phyloP scores from a whole-genome alignment of 2,329 filamentous ascomycete genomes.

The Chaetothyriales sp. region DNA sequence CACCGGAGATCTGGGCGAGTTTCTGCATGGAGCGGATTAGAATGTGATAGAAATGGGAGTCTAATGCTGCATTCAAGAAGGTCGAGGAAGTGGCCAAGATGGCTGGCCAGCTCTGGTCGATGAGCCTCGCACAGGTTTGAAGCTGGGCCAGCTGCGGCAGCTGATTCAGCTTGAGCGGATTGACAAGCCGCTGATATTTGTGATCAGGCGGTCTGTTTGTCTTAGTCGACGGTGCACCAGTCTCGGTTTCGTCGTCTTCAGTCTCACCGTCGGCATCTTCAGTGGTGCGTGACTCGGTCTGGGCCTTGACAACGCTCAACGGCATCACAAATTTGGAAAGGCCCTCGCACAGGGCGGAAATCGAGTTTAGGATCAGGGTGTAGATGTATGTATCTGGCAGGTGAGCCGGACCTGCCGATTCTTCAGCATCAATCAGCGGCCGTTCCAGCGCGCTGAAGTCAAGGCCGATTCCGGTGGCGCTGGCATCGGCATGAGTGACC shows the following conservation, averaged over 20 bases:
- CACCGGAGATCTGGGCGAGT: constrained; percentile 82
- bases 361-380: constrained; percentile 71
- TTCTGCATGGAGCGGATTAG: constrained; percentile 88
- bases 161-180: constrained; percentile 61
- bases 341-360: constrained; percentile 80
- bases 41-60: constrained; percentile 85
- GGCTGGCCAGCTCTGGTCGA: constrained; percentile 90
- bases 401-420: constrained; percentile 70
- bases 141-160: constrained; percentile 59
- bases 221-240: neutral
- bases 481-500: constrained; percentile 50
- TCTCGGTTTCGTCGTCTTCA: constrained; percentile 7
- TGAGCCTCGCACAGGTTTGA: constrained; percentile 61
- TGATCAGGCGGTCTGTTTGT: constrained; percentile 44
- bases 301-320: constrained; percentile 56
- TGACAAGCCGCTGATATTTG: constrained; percentile 63
- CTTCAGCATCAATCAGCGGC: constrained; percentile 82
- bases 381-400: constrained; percentile 92
- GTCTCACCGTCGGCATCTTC: constrained; percentile 17
- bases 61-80: constrained; percentile 79
- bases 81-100: constrained; percentile 89
- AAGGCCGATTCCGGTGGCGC: constrained; percentile 61
- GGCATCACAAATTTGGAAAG: constrained; percentile 87
- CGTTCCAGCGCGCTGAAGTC: constrained; percentile 83
- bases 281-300: constrained; percentile 7